Evolutionary conservation across 2,329 filamentous ascomycete genomes (phyloP).

Genomic region (Pestalotiopsis sp.): DNA sequence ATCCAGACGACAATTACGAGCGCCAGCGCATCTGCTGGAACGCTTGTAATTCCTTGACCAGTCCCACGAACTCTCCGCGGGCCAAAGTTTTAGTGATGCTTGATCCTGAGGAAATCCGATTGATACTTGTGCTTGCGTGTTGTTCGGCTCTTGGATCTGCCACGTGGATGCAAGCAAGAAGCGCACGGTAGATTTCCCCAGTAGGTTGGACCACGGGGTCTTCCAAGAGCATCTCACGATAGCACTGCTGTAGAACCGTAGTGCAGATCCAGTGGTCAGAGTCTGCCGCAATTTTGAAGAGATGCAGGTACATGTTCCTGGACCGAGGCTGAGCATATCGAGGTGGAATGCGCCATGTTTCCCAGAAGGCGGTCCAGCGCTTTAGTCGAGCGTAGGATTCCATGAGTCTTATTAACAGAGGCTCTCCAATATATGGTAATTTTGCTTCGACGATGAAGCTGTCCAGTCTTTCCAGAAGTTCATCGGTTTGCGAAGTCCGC

Average conservation of each 20-base stretch:
- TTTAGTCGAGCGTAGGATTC: conserved; percentile 45
- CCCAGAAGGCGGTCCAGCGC: conserved; percentile 63
- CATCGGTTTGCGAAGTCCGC: conserved; percentile 35
- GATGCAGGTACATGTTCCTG: conserved; percentile 54
- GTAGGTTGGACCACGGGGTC: conserved; percentile 47
- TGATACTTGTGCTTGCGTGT: conserved; percentile 26
- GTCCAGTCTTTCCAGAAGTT: conserved; percentile 48
- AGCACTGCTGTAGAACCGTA: conserved; percentile 52
- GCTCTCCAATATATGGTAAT: conserved; percentile 39
- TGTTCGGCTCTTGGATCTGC: conserved; percentile 54
- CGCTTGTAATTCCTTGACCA: conserved; percentile 24
- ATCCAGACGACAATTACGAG: not conserved
- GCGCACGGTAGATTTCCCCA: conserved; percentile 44
- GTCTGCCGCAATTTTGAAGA: conserved; percentile 52
- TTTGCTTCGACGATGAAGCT: conserved; percentile 41
- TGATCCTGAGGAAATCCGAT: conserved; percentile 7
- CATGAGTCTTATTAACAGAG: conserved; percentile 44
- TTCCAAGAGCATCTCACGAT: conserved; percentile 63
- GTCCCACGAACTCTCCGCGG: conserved; percentile 34
- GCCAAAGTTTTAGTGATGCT: conserved; percentile 12
- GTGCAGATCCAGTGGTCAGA: conserved; percentile 47
- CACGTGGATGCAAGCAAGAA: conserved; percentile 58
- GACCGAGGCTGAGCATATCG: conserved; percentile 51
- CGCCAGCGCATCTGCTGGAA: not conserved
- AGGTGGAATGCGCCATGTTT: conserved; percentile 59